Evolutionary conservation across 2,329 filamentous ascomycete species (phyloP), one percentile per base, ranked within the genome.

Genomic region (Lecanicillium sp.): DNA sequence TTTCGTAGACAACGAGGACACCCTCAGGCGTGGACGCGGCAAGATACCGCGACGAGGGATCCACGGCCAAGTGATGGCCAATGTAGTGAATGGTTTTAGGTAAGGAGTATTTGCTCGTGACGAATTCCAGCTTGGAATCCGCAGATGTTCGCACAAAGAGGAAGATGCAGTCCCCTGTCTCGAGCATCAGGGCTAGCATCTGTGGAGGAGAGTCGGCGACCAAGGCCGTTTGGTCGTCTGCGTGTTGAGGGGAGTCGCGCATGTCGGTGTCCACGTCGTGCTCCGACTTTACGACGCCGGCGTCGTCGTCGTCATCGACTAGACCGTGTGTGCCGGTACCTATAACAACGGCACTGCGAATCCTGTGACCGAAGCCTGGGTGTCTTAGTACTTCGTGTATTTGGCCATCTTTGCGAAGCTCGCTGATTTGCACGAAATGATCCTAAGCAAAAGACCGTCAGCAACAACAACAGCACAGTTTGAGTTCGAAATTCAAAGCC

Each of bases 361-460:
- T 96, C 31, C 79, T 75, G 22, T 78, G 75, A 39, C 80, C 79
- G 56, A 97, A 90, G 55, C 95, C 80, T 29, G 72, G 71, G 59
- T 89, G 94, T 44, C 76, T 75, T n/a, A 75, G 69, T n/a, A 95
- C 68, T 52, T 87, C 79, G 46, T 81, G 76, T 17, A 95, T 71
- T 51, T 84, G 80, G 2, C 81, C 80, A 53, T 84, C 77, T 32
- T 69, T 68, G 5, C 70, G 68, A 3, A 92, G 73, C 56, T 94
- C 84, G 50, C 81, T 84, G 46, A 97, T 78, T 48, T 90, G 82
- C 32, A 98, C 74, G 49, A 79, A 86, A 46, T 84, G 75, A 48
- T 94, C 84, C 79, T 84, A 44, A n/a, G n/a, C 13, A 13, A 17
- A 10, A 32, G 17, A n/a, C n/a, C n/a, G n/a, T n/a, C n/a, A n/a